Conservation (phyloP, 345 rosid genomes). For the Brassica cretica region DNA sequence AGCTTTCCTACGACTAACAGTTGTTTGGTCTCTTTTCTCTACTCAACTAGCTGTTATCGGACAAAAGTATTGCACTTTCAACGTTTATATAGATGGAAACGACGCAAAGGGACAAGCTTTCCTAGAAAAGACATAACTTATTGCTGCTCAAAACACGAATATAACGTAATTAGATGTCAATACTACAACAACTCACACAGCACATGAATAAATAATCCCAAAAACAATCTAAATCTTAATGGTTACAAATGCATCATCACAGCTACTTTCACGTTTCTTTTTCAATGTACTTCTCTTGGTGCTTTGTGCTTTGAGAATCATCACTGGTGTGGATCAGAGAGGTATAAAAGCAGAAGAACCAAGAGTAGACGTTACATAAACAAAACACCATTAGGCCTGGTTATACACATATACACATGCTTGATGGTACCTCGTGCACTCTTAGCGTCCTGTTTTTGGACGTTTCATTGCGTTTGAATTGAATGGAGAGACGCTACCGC, state of each 20-base stretch:
- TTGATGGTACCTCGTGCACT: constrained; percentile 10
- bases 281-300: constrained; percentile 23
- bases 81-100: background rate
- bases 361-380: constrained; percentile 17
- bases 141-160: background rate
- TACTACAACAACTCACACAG: constrained; percentile 19
- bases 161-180: background rate
- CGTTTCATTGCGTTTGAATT: constrained; percentile 96
- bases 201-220: constrained; percentile 34
- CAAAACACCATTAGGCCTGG: constrained; percentile 22
- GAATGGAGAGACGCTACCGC: constrained; percentile 94
- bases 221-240: constrained; percentile 14
- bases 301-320: constrained; percentile 31
- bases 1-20: constrained; percentile 9
- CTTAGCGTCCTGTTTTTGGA: constrained; percentile 80
- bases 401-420: constrained; percentile 31
- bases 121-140: background rate
- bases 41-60: background rate
- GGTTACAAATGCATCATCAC: constrained; percentile 26
- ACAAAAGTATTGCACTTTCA: background rate
- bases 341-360: constrained; percentile 28
- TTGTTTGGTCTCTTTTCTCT: constrained; percentile 1
- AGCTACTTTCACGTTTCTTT: background rate
- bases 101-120: background rate
- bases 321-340: constrained; percentile 22